Percentiles rank a stretch among this genome's conserved stretches.
phyloP scores from a whole-genome alignment of 306 rosid genomes.

The Crotalaria pallida region DNA sequence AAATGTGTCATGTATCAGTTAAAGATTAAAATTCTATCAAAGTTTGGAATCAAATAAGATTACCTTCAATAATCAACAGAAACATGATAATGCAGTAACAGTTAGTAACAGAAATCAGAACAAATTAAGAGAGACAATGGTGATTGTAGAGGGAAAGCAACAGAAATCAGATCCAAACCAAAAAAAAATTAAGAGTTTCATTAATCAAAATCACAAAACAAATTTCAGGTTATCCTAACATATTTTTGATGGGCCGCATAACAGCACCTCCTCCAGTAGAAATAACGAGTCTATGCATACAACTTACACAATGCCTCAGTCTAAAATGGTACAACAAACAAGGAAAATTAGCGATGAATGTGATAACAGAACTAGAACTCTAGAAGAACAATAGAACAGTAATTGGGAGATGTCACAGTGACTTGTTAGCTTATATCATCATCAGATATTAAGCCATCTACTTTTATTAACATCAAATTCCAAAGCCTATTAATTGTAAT shows the following conservation, averaged over 20 bases:
- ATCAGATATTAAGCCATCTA: not conserved
- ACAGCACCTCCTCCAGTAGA: slow-evolving; percentile 99
- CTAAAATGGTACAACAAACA: slow-evolving; percentile 41
- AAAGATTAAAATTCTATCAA: too few relatives aligned
- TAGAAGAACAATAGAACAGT: not conserved
- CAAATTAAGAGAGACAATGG: too few relatives aligned
- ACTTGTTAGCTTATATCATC: not conserved
- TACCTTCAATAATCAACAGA: too few relatives aligned
- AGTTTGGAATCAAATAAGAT: too few relatives aligned
- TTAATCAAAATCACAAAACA: too few relatives aligned
- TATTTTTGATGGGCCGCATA: slow-evolving; percentile 70
- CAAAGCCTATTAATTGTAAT: not conserved
- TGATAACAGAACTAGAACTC: slow-evolving; percentile 8
- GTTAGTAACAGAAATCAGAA: too few relatives aligned
- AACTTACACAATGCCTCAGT: slow-evolving; percentile 63
- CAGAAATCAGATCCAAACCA: too few relatives aligned
- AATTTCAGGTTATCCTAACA: too few relatives aligned
- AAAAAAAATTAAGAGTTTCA: too few relatives aligned
- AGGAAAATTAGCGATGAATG: not conserved
- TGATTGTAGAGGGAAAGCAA: too few relatives aligned
- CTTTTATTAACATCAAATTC: not conserved
- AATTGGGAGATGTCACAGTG: not conserved
- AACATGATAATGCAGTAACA: too few relatives aligned
- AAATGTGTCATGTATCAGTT: too few relatives aligned
- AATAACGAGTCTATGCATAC: slow-evolving; percentile 58